Evolutionary conservation across 768 basidiomycete genomes (phyloP), one percentile per base, ranked within the genome.

Genomic region (Rhodotorula graminis): DNA sequence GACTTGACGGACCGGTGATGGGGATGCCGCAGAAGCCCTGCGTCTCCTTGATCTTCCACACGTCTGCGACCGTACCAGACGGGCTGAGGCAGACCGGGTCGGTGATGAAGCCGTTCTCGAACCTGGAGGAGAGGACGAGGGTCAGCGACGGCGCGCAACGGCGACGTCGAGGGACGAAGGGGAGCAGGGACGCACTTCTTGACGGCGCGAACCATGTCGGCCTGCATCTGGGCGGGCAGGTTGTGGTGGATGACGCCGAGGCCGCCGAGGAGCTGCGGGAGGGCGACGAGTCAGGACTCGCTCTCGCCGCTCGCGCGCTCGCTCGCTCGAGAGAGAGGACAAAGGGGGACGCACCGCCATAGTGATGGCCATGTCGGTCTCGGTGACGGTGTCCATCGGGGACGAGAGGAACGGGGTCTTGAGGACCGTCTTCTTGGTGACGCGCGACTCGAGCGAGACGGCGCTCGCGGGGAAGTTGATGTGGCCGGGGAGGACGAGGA

Each of bases 341-440:
- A 49, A 58, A 23, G n/a, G 69, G 33, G 76, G 67, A 82, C 89
- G 83, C 81, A 93, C 91, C 82, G 93, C 92, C 86, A 95, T 88
- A 62, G 89, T 84, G 80, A 95, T 92, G 44, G 92, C 92, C 91
- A 94, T 95, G 71, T 91, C 88, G 65, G 86, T 87, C 82, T 97
- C 96, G 2, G 96, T 98, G 77, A 98, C 96, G 58, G 96, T 99
- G 84, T 99, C 96, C 96, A 99, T 99, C 25, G 96, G 95, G 64
- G 92, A 94, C 81, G 92, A 95, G 84, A 97, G 84, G 83, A 99
- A 95, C 0, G 95, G 96, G 0, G 93, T 94, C 83, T 93, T 97
- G 78, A 99, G 85, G 56, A 84, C 83, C 33, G 80, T 78, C 77
- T 96, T 96, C 67, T 90, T 88, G 33, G 95, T 96, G 70, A 99